Evolutionary conservation across 495 filamentous ascomycete species (phyloP), one percentile per base, ranked within the genome.

Genomic region (Halenospora varia): DNA sequence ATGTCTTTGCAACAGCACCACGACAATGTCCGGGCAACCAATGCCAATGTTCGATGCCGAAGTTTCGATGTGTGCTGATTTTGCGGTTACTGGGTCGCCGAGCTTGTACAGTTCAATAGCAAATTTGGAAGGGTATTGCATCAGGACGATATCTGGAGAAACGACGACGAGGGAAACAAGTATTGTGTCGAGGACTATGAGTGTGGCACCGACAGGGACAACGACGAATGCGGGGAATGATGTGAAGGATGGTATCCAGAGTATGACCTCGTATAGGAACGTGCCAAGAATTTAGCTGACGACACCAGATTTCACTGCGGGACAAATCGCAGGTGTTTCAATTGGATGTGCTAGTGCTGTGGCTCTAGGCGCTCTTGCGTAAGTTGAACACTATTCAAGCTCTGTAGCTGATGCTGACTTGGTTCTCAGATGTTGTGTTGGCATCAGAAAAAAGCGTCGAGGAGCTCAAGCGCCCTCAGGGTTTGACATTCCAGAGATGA

Each of bases 231-330:
- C n/a, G n/a, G n/a, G n/a, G n/a, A n/a, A n/a, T n/a, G n/a, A n/a
- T n/a, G n/a, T n/a, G n/a, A n/a, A n/a, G n/a, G n/a, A n/a, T n/a
- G 29, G 29, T 6, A 35, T 35, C 13, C 29, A 35, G 29, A 35
- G 29, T 35, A 35, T 35, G 29, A 13, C 29, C n/a, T n/a, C n/a
- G n/a, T n/a, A n/a, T n/a, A n/a, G n/a, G n/a, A n/a, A n/a, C n/a
- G n/a, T n/a, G n/a, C n/a, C n/a, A n/a, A n/a, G n/a, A n/a, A n/a
- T n/a, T n/a, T n/a, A n/a, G n/a, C n/a, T n/a, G n/a, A n/a, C n/a
- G n/a, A n/a, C n/a, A n/a, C n/a, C n/a, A 56, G 53, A 48, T n/a
- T 56, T 56, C 11, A 56, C 41, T 19, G 6, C n/a, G 2, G 20
- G 11, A 8, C 53, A 48, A 17, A 56, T 18, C 25, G 22, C 22